Percentiles rank a stretch among this genome's conserved stretches.
phyloP scores from a whole-genome alignment of 2,329 filamentous ascomycete genomes.

The Ascochyta clinopodiicola region DNA sequence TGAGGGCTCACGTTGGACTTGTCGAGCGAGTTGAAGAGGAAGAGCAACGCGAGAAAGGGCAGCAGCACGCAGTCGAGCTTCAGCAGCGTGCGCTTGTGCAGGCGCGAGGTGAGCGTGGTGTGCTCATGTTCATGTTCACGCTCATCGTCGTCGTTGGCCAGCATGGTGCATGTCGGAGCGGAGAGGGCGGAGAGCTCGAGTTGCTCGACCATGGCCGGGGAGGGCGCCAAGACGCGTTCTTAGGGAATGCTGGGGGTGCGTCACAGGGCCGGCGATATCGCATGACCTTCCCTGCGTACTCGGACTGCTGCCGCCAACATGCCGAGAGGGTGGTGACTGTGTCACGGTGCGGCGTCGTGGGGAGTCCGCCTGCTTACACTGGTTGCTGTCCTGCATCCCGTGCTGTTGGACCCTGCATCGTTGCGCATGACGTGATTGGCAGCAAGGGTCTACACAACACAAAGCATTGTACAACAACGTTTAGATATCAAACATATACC shows the following conservation, averaged over 20 bases:
- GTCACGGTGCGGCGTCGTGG: background rate
- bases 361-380: no score
- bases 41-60: constrained; percentile 59
- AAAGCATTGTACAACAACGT: no score
- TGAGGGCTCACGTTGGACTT: constrained; percentile 52
- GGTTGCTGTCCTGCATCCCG: background rate
- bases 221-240: constrained; percentile 3
- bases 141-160: constrained; percentile 6
- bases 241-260: background rate
- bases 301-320: background rate
- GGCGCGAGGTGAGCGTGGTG: constrained; percentile 2
- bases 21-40: constrained; percentile 61
- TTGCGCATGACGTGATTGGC: no score
- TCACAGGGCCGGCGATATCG: constrained; percentile 7
- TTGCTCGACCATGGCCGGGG: constrained; percentile 4
- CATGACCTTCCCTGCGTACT: constrained; percentile 10
- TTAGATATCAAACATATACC: no score
- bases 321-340: background rate
- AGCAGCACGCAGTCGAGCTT: constrained; percentile 60
- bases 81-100: constrained; percentile 49
- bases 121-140: constrained; percentile 1
- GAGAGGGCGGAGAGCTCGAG: constrained; percentile 6
- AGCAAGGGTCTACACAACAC: no score
- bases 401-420: constrained; percentile 3
- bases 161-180: constrained; percentile 9